These are phyloP conservation scores for Sporopachydermia lactativora DNA, from an alignment of 805 yeast genomes.

Conservation along the genomic window DNA sequence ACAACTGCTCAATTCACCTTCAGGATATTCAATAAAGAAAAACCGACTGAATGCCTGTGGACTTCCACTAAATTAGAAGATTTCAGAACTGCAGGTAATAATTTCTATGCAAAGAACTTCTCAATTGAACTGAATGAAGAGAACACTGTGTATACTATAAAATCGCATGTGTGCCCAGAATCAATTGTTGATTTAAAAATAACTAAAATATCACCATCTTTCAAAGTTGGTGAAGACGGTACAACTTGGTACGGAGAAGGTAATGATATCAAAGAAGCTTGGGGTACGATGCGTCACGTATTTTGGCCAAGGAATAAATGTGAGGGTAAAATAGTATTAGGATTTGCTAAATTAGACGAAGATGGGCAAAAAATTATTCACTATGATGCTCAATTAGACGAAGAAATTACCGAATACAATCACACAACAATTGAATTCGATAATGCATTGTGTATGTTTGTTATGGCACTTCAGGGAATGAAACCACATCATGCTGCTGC, in stretches of 20 bases:
- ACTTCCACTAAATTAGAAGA: conserved; percentile 68
- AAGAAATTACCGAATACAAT: conserved; percentile 12
- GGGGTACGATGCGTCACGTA: conserved; percentile 79
- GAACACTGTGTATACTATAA: conserved; percentile 24
- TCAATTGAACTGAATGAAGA: conserved; percentile 39
- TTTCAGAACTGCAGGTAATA: conserved; percentile 50
- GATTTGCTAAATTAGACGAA: conserved; percentile 11
- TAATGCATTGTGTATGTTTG: conserved; percentile 45
- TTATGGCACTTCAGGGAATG: conserved; percentile 81
- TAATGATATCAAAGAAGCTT: conserved; percentile 46
- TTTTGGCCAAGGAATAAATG: conserved; percentile 74
- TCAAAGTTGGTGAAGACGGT: conserved; percentile 67
- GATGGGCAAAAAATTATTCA: conserved; percentile 9
- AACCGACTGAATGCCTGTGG: conserved; percentile 40
- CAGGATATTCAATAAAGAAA: conserved; percentile 40
- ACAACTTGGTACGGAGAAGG: conserved; percentile 56
- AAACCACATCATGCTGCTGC: conserved; percentile 89
- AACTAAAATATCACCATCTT: conserved; percentile 45
- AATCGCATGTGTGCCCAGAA: conserved; percentile 41
- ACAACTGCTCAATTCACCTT: conserved; percentile 77
- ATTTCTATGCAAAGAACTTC: conserved; percentile 57
- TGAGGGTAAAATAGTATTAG: conserved; percentile 34
- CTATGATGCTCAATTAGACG: conserved; percentile 6
- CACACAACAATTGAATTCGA: conserved; percentile 14
- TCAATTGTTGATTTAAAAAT: conserved; percentile 46